Evolutionary conservation across 192 early-diverging fungal genomes (phyloP), one percentile per base, ranked within the genome.

Genomic region (Obelidium mucronatum): DNA sequence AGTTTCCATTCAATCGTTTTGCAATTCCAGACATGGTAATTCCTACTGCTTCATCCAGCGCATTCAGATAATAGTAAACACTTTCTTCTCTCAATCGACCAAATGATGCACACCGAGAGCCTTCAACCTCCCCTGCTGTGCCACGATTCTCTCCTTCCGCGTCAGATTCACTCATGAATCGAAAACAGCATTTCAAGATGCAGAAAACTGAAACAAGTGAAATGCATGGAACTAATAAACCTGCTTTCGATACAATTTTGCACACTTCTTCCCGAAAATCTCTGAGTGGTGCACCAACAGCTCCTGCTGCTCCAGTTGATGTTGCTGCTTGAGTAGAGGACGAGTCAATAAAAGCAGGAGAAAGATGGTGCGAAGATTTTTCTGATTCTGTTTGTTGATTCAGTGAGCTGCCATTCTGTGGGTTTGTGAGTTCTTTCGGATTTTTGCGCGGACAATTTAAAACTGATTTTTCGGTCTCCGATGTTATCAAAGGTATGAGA

Each of bases 21-120:
- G 13, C 36, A 36, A 64, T 64, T 19, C 62, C 62, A 64, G 13
- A 19, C 36, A 37, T 13, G 35, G 62, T 36, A 6, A 64, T 36
- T 36, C 8, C 37, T 6, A 40, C 62, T 6, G 62, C 62, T 24
- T 64, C 62, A 6, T 64, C 62, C 62, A 64, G 31, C 5, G 62
- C 62, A 33, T 64, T 13, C 34, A 64, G 37, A 35, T 64, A 64
- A 37, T 64, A 64, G 17, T 36, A 64, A 5, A 64, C 13, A 35
- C 17, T n/a, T 37, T 64, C 62, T 24, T 64, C 62, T 13, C 13
- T 64, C 62, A 39, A 35, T 5, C 55, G 55, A 22, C 30, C 26
- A n/a, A n/a, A n/a, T n/a, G n/a, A n/a, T n/a, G n/a, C n/a, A n/a
- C n/a, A n/a, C n/a, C n/a, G n/a, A n/a, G n/a, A n/a, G n/a, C n/a